Evolutionary conservation across 176 grass and related monocot species (phyloP), one percentile per base, ranked within the genome.

Genomic region (Panicum miliaceum): DNA sequence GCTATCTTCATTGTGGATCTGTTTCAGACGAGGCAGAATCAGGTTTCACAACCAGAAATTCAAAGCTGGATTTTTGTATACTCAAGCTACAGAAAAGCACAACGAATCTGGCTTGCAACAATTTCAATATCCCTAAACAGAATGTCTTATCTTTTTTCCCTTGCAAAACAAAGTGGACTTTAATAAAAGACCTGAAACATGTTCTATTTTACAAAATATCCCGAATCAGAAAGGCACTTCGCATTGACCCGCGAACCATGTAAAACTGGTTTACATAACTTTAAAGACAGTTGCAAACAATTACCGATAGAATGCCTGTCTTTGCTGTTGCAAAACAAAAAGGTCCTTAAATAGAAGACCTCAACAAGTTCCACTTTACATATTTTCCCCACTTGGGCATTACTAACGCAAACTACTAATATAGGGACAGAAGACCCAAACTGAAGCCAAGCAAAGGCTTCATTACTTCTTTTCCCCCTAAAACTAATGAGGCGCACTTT

Each of bases 1-100:
- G 61, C 7, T 81, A 89, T 89, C 69, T 89, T 89, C 82, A 81
- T 89, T 23, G 10, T 36, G 36, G 19, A 79, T 9, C 87, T 88
- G 68, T 74, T 73, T 70, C 64, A 89, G 35, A 48, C 1, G 36
- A 83, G 37, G 52, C 3, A 38, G 25, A 13, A 68, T 48, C 14
- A 82, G 41, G 40, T 48, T 26, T 29, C 7, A 12, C 45, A 81
- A 67, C 13, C 72, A 43, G n/a, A 73, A 79, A 53, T 2, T 4
- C 10, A 45, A 34, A 23, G 32, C 5, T 26, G 23, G 0, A 34
- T 19, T 59, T 11, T 82, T 63, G 72, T n/a, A 13, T 58, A 43
- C 25, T 65, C 47, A 60, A 79, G 40, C 46, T 9, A 75, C 20
- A 19, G 4, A 32, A 26, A 67, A 78, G 3, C 38, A 68, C 4